Evolutionary conservation across 345 rosid genomes (phyloP).

Genomic region (Gossypium stocksii): DNA sequence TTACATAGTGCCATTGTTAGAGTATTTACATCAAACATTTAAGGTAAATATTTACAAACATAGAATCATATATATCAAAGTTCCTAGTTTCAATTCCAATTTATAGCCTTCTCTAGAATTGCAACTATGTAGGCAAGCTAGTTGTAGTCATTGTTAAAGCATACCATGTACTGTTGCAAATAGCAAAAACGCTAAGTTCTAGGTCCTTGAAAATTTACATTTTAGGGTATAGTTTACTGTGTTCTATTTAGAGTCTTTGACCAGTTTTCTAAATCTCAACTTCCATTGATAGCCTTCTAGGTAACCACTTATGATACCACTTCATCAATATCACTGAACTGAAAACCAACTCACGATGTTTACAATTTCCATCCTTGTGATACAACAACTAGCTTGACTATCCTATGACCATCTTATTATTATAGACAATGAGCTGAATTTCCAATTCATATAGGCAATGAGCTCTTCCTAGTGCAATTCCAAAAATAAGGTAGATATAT

Average conservation of each 20-base stretch:
- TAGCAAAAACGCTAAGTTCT: background rate
- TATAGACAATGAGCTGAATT: no score
- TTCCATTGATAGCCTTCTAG: background rate
- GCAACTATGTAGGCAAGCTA: background rate
- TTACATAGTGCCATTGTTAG: background rate
- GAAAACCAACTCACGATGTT: background rate
- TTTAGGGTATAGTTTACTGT: background rate
- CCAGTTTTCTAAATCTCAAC: background rate
- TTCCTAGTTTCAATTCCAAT: background rate
- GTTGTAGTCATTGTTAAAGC: background rate
- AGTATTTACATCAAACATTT: no score
- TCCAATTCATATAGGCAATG: background rate
- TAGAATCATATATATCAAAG: background rate
- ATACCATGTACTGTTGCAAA: background rate
- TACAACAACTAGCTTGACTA: background rate
- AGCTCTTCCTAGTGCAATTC: background rate
- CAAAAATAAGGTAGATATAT: background rate
- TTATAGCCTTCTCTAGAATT: background rate
- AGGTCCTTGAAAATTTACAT: background rate
- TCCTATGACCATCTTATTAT: background rate
- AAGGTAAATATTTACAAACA: background rate
- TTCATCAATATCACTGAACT: constrained; percentile 3
- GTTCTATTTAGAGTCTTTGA: background rate
- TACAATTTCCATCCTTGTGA: background rate
- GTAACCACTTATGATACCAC: background rate